These are phyloP conservation scores for Aspergillus campestris DNA, from an alignment of 495 filamentous ascomycete genomes.

Conservation along the genomic window DNA sequence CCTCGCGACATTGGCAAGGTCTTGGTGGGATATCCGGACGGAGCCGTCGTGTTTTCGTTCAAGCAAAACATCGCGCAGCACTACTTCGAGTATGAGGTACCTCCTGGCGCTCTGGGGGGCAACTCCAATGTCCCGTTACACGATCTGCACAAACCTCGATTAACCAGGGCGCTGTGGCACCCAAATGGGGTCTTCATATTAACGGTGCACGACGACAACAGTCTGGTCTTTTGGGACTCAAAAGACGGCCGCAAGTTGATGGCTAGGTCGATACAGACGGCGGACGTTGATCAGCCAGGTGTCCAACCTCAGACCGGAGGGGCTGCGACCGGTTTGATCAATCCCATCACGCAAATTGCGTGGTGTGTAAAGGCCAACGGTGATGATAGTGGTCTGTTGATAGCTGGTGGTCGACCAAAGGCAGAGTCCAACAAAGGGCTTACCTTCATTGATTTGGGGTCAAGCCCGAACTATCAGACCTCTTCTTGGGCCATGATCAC, in stretches of 20 bases:
- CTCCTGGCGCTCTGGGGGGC: conserved; percentile 79
- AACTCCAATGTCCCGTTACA: conserved; percentile 49
- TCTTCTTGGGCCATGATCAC: conserved; percentile 77
- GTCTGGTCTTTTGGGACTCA: conserved; percentile 86
- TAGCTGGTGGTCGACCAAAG: conserved; percentile 68
- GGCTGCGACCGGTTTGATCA: conserved; percentile 46
- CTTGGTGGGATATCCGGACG: conserved; percentile 77
- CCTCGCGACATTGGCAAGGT: conserved; percentile 90
- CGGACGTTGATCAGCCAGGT: conserved; percentile 57
- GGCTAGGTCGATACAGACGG: conserved; percentile 69
- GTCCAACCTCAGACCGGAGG: conserved; percentile 27
- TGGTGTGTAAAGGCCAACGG: conserved; percentile 92
- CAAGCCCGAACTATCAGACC: conserved; percentile 83
- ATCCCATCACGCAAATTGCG: conserved; percentile 64
- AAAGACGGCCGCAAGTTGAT: conserved; percentile 82
- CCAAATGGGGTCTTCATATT: conserved; percentile 87
- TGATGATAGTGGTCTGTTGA: conserved; percentile 82
- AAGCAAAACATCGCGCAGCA: conserved; percentile 72
- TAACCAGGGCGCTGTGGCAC: conserved; percentile 85
- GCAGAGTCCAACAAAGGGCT: conserved; percentile 61
- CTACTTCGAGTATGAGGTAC: conserved; percentile 76
- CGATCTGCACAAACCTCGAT: conserved; percentile 52
- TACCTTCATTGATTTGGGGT: conserved; percentile 80
- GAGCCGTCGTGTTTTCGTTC: conserved; percentile 84
- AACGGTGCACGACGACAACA: conserved; percentile 83